These are phyloP conservation scores for Adansonia digitata DNA, from an alignment of 345 rosid species.

Conservation along the genomic window DNA sequence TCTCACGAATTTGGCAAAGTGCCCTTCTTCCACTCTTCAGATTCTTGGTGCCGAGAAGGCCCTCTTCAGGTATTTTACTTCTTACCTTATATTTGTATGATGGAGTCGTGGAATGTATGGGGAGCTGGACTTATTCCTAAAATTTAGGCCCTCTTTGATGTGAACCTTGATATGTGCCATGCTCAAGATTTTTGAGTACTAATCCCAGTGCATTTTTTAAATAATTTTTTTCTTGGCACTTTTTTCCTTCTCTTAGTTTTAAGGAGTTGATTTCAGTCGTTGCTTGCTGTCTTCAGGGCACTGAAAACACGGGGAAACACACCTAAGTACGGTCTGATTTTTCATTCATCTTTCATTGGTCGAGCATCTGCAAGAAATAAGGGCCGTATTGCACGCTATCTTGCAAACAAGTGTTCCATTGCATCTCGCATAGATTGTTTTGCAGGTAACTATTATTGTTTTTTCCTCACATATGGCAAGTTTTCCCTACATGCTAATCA, in stretches of 20 bases:
- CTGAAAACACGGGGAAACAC: conserved; percentile 92
- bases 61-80: conserved; percentile 65
- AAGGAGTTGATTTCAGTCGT: not conserved
- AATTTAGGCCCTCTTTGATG: not conserved
- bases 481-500: not conserved
- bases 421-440: conserved; percentile 94
- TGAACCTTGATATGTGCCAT: not conserved
- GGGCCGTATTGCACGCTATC: conserved; percentile 94
- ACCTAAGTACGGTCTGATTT: conserved; percentile 88
- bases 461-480: too few relatives aligned
- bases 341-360: conserved; percentile 93
- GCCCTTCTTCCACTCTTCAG: conserved; percentile 98
- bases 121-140: not conserved
- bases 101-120: not conserved
- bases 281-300: conserved; percentile 47
- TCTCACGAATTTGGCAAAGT: conserved; percentile 91
- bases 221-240: not conserved
- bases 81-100: not conserved
- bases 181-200: not conserved
- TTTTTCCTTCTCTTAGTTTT: not conserved
- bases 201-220: not conserved
- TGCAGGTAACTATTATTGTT: conserved; percentile 43
- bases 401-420: conserved; percentile 93
- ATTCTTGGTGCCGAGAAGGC: conserved; percentile 97
- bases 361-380: conserved; percentile 84